A percentile compares a stretch with the other conserved stretches of the same genome.
Conservation (phyloP, 495 filamentous ascomycete genomes). For the Xylaria venustula region DNA sequence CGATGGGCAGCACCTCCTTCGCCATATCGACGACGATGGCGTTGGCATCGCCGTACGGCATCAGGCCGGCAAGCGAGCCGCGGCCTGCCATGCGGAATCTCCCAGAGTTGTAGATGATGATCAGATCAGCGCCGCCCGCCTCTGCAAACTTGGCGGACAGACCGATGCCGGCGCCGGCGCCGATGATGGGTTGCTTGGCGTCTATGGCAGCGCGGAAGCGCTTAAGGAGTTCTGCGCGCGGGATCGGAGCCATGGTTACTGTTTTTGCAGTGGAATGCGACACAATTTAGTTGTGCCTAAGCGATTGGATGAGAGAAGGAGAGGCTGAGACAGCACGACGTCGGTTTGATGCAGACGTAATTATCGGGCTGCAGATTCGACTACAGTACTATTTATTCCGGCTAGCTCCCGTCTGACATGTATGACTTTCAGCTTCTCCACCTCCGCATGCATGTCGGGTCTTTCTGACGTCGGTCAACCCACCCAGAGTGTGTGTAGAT, state of each 20-base stretch:
- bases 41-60: constrained; percentile 73
- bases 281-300: background rate
- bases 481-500: too few relatives aligned
- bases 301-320: background rate
- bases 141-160: constrained; percentile 70
- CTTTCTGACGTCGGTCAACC: background rate
- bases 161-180: constrained; percentile 70
- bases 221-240: constrained; percentile 54
- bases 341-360: background rate
- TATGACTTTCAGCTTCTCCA: background rate
- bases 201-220: constrained; percentile 52
- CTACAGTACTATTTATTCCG: background rate
- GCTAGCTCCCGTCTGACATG: background rate
- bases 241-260: constrained; percentile 36
- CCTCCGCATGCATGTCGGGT: background rate
- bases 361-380: background rate
- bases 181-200: constrained; percentile 57
- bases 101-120: constrained; percentile 71
- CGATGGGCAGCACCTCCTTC: constrained; percentile 58
- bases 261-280: background rate
- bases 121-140: constrained; percentile 63
- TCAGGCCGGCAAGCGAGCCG: constrained; percentile 67
- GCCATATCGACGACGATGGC: constrained; percentile 68
- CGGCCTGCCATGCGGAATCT: constrained; percentile 72
- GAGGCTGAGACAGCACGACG: background rate